These are phyloP conservation scores for Mycena maculata DNA, from an alignment of 768 basidiomycete species.

Conservation along the genomic window DNA sequence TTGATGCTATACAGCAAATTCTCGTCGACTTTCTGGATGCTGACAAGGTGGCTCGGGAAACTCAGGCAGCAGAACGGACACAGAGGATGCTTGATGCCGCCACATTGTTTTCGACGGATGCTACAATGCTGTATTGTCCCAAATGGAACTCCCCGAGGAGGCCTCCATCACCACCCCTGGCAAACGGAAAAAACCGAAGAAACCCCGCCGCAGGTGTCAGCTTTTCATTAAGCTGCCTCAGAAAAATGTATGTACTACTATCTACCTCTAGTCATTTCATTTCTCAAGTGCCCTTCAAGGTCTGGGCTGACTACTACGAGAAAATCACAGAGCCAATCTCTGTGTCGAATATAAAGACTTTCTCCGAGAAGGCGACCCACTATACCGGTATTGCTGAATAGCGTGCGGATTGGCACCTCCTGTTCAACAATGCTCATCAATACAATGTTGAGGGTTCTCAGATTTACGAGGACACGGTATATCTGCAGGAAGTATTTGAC, in stretches of 20 bases:
- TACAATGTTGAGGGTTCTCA: conserved; percentile 15
- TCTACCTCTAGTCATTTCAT: background rate
- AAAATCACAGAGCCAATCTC: background rate
- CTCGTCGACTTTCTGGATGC: conserved; percentile 8
- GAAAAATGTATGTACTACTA: background rate
- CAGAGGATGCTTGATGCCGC: background rate
- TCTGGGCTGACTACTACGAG: background rate
- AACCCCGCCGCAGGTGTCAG: background rate
- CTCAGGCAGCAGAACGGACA: background rate
- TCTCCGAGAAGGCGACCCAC: background rate
- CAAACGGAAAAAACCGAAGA: background rate
- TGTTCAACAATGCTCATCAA: conserved; percentile 20
- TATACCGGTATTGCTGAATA: conserved; percentile 10
- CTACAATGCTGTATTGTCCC: conserved; percentile 7
- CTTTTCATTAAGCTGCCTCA: conserved; percentile 3
- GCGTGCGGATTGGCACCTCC: conserved; percentile 9
- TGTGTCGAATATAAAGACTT: background rate
- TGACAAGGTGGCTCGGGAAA: background rate
- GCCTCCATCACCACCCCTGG: background rate
- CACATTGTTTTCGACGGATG: conserved; percentile 18
- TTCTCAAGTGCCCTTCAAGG: background rate
- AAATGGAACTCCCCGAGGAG: background rate
- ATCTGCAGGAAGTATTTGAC: conserved; percentile 17
- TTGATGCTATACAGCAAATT: conserved; percentile 3
- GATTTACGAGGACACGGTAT: conserved; percentile 10